These are phyloP conservation scores for Chrysanthemum makinoi DNA, from an alignment of 129 eudicot species.

Conservation along the genomic window DNA sequence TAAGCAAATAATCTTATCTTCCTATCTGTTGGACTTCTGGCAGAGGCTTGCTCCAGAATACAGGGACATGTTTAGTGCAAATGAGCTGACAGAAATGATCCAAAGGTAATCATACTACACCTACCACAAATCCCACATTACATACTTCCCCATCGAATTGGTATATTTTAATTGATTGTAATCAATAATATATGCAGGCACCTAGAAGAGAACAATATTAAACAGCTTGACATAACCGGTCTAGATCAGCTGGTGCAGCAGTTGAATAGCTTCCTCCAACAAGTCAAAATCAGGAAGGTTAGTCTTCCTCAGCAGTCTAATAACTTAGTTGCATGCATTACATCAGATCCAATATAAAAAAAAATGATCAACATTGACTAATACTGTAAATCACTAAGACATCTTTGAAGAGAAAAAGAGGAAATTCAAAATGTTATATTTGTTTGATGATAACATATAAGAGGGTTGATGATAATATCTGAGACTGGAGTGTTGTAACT, in stretches of 20 bases:
- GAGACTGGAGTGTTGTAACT: background rate
- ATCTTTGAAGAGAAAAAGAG: slow-evolving; percentile 1
- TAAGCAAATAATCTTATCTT: slow-evolving; percentile 8
- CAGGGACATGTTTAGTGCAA: background rate
- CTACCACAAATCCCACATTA: background rate
- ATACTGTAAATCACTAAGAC: background rate
- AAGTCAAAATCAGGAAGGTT: slow-evolving; percentile 30
- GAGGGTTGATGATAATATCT: background rate
- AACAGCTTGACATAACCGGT: slow-evolving; percentile 20
- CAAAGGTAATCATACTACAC: slow-evolving; percentile 19
- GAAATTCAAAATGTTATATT: too few relatives aligned
- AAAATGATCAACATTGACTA: background rate
- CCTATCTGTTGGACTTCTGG: background rate
- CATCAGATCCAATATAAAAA: background rate
- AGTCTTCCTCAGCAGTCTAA: background rate
- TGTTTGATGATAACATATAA: background rate
- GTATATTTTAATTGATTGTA: background rate
- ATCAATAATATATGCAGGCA: slow-evolving; percentile 21
- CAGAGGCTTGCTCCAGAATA: slow-evolving; percentile 22
- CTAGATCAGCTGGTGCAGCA: slow-evolving; percentile 26
- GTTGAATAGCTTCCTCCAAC: slow-evolving; percentile 22
- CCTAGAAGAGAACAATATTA: slow-evolving; percentile 20
- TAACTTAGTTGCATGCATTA: slow-evolving; percentile 5
- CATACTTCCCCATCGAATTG: background rate
- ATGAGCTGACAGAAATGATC: slow-evolving; percentile 21